phyloP scores from a whole-genome alignment of 225 moss, liverwort and hornwort species.

The Sphagnum contortum region DNA sequence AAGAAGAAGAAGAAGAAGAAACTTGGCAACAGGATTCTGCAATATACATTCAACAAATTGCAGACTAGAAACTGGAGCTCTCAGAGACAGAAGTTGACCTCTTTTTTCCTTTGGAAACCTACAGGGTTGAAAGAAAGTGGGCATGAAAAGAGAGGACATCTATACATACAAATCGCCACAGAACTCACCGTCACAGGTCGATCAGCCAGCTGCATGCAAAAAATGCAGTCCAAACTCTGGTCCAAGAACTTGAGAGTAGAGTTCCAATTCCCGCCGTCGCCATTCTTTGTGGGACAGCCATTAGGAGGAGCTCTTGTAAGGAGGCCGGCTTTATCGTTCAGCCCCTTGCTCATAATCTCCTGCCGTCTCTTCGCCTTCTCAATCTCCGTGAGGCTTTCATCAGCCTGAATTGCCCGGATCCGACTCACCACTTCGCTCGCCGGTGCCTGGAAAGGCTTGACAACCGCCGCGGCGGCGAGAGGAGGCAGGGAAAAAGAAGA shows the following conservation, averaged over 20 bases:
- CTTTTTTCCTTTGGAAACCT: too few species aligned
- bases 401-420: constrained; percentile 72
- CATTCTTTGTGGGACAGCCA: constrained; percentile 2
- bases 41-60: too few species aligned
- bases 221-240: constrained; percentile 72
- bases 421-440: constrained; percentile 39
- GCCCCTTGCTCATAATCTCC: constrained; percentile 62
- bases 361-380: constrained; percentile 86
- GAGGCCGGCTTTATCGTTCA: constrained; percentile 12
- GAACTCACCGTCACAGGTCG: constrained; percentile 83
- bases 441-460: neutral
- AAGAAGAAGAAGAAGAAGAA: too few species aligned
- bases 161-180: neutral
- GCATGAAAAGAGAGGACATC: too few species aligned
- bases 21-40: too few species aligned
- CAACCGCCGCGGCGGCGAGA: neutral
- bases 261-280: constrained; percentile 36
- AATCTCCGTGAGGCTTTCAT: constrained; percentile 46
- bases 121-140: too few species aligned
- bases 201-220: constrained; percentile 92
- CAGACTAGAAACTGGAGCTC: too few species aligned
- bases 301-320: constrained; percentile 2
- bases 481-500: neutral
- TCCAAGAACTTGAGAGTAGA: constrained; percentile 66
- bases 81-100: too few species aligned